These are phyloP conservation scores for Escovopsis sp. DNA, from an alignment of 2,329 filamentous ascomycete genomes.

Conservation along the genomic window DNA sequence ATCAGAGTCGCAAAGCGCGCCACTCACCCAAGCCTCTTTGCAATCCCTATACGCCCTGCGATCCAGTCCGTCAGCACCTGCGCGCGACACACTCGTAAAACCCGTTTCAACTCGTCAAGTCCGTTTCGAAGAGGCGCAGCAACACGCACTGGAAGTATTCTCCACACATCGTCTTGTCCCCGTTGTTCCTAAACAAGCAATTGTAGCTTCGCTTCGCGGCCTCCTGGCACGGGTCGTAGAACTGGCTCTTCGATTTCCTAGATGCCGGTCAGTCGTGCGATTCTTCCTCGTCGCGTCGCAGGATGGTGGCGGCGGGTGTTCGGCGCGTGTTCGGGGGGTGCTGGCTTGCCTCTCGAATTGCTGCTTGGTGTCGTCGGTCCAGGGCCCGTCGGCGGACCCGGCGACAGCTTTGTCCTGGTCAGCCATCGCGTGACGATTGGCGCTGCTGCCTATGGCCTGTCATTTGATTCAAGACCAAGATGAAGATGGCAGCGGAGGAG, in stretches of 20 bases:
- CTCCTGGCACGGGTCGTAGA: conserved; percentile 90
- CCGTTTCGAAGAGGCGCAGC: neutral
- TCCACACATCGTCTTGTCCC: conserved; percentile 75
- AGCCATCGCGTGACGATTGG: neutral
- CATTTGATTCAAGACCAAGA: no score
- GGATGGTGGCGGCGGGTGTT: neutral
- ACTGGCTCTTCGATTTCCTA: conserved; percentile 81
- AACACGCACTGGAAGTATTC: conserved; percentile 83
- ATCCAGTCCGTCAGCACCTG: conserved; percentile 7
- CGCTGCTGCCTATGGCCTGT: neutral
- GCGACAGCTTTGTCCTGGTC: neutral
- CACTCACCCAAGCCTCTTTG: conserved; percentile 79
- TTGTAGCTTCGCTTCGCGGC: conserved; percentile 72
- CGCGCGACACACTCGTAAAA: neutral
- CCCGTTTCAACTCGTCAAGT: neutral
- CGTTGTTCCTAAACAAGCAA: conserved; percentile 78
- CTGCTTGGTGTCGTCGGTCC: conserved; percentile 43
- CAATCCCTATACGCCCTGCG: conserved; percentile 80
- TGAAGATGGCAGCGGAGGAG: no score
- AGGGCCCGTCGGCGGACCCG: conserved; percentile 25
- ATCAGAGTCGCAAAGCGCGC: no score
- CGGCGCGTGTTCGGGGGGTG: no score
- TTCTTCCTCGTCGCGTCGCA: neutral
- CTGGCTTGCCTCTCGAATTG: conserved; percentile 48
- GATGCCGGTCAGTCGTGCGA: neutral